Evolutionary conservation across 2,329 filamentous ascomycete genomes (phyloP).

Genomic region (Pseudogymnoascus sp.): DNA sequence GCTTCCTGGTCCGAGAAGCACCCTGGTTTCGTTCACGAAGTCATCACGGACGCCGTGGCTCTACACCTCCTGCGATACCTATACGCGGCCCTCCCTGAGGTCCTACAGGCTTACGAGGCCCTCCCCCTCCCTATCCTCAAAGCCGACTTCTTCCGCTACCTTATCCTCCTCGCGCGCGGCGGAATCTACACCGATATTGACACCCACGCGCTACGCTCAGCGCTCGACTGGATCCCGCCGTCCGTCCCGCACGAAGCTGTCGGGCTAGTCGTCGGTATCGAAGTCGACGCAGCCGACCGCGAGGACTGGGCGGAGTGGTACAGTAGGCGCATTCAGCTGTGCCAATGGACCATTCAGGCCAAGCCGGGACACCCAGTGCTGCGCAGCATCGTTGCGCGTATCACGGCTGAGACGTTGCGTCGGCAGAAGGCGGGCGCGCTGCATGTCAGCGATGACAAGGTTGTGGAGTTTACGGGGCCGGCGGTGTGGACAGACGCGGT

Average conservation of each 20-base stretch:
- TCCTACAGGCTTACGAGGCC: conserved; percentile 66
- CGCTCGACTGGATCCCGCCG: conserved; percentile 77
- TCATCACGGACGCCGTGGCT: conserved; percentile 86
- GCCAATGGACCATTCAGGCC: conserved; percentile 96
- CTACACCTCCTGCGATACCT: conserved; percentile 74
- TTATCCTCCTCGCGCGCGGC: conserved; percentile 65
- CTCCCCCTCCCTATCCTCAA: conserved; percentile 68
- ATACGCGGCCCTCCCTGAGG: conserved; percentile 73
- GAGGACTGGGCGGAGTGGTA: conserved; percentile 95
- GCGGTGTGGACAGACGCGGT: conserved; percentile 89
- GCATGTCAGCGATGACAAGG: conserved; percentile 53
- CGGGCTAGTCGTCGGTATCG: conserved; percentile 86
- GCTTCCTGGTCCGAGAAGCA: conserved; percentile 83
- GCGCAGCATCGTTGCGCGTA: conserved; percentile 75
- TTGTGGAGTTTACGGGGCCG: conserved; percentile 91
- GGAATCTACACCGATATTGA: conserved; percentile 91
- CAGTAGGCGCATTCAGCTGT: conserved; percentile 92
- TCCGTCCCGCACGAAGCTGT: conserved; percentile 68
- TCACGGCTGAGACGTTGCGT: conserved; percentile 72
- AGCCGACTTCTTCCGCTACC: conserved; percentile 64
- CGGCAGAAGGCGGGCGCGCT: conserved; percentile 63
- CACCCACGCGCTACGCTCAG: conserved; percentile 74
- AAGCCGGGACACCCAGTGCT: conserved; percentile 92
- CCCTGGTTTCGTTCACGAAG: conserved; percentile 89
- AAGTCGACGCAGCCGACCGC: conserved; percentile 80